Conservation (phyloP, 2,329 filamentous ascomycete species). For the Hypoxylon sp. region DNA sequence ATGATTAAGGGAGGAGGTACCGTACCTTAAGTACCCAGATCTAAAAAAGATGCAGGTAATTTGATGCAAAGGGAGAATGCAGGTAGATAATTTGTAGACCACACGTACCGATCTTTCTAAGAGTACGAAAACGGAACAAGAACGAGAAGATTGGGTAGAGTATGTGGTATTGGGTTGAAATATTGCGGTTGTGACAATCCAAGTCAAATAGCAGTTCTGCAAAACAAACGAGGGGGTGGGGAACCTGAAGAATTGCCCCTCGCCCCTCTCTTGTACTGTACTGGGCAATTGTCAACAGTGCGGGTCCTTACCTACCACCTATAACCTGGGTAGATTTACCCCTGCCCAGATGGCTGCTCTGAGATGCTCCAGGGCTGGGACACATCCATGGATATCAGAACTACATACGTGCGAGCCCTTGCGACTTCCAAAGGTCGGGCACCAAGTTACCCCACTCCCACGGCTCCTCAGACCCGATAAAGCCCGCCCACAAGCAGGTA, state of each 20-base stretch:
- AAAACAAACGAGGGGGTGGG: slow-evolving; percentile 44
- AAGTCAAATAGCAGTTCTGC: slow-evolving; percentile 34
- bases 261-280: slow-evolving; percentile 20
- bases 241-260: slow-evolving; percentile 43
- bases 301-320: too few relatives aligned
- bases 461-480: neutral
- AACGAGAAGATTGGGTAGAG: slow-evolving; percentile 37
- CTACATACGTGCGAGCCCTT: neutral
- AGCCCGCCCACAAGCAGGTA: neutral
- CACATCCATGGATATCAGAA: too few relatives aligned
- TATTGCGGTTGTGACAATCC: slow-evolving; percentile 34
- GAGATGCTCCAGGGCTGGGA: too few relatives aligned
- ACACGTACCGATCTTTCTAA: slow-evolving; percentile 30
- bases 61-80: slow-evolving; percentile 37
- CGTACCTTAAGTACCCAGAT: slow-evolving; percentile 34
- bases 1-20: slow-evolving; percentile 19
- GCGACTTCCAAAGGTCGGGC: slow-evolving; percentile 30
- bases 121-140: slow-evolving; percentile 15
- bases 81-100: slow-evolving; percentile 25
- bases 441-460: slow-evolving; percentile 22
- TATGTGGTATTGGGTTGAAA: slow-evolving; percentile 44
- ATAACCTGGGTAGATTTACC: too few relatives aligned
- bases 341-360: neutral
- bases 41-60: slow-evolving; percentile 37
- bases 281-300: slow-evolving; percentile 5